These are phyloP conservation scores for Ascochyta viciae-villosae DNA, from an alignment of 2,329 filamentous ascomycete species.

Conservation along the genomic window DNA sequence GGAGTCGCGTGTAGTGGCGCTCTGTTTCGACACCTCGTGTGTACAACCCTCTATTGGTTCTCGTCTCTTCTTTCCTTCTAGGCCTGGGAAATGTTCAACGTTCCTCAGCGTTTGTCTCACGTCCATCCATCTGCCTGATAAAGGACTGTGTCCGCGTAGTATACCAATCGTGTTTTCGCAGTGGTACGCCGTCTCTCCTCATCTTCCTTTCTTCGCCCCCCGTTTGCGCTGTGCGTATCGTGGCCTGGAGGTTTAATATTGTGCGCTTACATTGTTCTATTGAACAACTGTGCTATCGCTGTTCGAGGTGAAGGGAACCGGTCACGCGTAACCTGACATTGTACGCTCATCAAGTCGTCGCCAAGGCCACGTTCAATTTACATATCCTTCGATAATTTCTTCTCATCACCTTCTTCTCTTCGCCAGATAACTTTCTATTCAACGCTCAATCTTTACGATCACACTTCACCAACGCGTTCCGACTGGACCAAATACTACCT, in stretches of 20 bases:
- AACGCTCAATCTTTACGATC: constrained; percentile 4
- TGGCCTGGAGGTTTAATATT: constrained; percentile 21
- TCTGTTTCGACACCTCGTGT: constrained; percentile 42
- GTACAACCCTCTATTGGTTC: constrained; percentile 44
- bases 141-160: constrained; percentile 34
- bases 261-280: constrained; percentile 26
- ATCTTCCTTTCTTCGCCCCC: constrained; percentile 23
- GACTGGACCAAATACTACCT: constrained; percentile 15
- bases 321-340: constrained; percentile 28
- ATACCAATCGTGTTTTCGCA: constrained; percentile 22
- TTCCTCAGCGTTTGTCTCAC: constrained; percentile 40
- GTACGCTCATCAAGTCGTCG: constrained; percentile 23
- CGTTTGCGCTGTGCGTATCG: constrained; percentile 22
- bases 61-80: constrained; percentile 34
- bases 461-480: constrained; percentile 8
- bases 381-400: constrained; percentile 14
- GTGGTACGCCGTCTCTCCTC: constrained; percentile 25
- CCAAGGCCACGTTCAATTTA: constrained; percentile 24
- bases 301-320: constrained; percentile 32
- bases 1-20: constrained; percentile 40
- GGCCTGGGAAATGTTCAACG: constrained; percentile 27
- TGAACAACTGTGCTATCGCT: constrained; percentile 40
- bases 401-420: constrained; percentile 6
- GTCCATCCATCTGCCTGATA: constrained; percentile 40
- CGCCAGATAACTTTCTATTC: constrained; percentile 3